Conservation (phyloP, 805 yeast species). For the Nakazawaea peltata region DNA sequence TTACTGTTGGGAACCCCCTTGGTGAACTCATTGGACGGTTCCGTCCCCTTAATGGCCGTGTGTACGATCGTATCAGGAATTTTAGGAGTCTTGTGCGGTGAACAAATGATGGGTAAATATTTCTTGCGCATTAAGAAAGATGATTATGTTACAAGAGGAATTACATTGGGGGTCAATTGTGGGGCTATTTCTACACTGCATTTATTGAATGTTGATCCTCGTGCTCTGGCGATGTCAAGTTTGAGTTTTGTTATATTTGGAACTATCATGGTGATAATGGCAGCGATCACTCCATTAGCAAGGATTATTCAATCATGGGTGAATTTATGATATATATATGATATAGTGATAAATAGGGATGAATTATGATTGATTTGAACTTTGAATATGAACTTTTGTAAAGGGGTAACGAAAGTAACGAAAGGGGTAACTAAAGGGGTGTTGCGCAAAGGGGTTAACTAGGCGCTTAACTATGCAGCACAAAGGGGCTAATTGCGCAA, state of each 20-base stretch:
- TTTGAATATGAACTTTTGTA: too few species aligned
- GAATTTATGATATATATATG: slow-evolving; percentile 29
- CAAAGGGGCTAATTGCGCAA: too few species aligned
- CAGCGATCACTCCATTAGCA: slow-evolving; percentile 51
- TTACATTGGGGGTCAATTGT: slow-evolving; percentile 69
- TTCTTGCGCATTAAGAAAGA: slow-evolving; percentile 43
- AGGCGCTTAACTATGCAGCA: too few species aligned
- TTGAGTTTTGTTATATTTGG: slow-evolving; percentile 69
- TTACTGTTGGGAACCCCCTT: slow-evolving; percentile 75
- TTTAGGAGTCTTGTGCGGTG: slow-evolving; percentile 63
- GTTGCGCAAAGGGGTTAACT: too few species aligned
- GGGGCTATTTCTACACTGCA: slow-evolving; percentile 83
- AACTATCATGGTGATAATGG: slow-evolving; percentile 60
- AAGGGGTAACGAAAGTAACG: too few species aligned
- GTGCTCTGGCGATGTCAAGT: slow-evolving; percentile 76
- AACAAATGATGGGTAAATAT: slow-evolving; percentile 33
- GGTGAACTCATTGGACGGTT: slow-evolving; percentile 58
- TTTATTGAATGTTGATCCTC: slow-evolving; percentile 56
- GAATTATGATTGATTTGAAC: too few species aligned
- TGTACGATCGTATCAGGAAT: slow-evolving; percentile 74
- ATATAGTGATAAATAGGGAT: too few species aligned
- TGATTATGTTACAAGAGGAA: slow-evolving; percentile 71
- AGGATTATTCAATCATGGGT: slow-evolving; percentile 38
- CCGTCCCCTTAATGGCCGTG: slow-evolving; percentile 66
- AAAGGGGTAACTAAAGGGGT: too few species aligned